Evolutionary conservation across 108 stramenopile genomes (phyloP).

Genomic region (Pseudonitzschia pungens): DNA sequence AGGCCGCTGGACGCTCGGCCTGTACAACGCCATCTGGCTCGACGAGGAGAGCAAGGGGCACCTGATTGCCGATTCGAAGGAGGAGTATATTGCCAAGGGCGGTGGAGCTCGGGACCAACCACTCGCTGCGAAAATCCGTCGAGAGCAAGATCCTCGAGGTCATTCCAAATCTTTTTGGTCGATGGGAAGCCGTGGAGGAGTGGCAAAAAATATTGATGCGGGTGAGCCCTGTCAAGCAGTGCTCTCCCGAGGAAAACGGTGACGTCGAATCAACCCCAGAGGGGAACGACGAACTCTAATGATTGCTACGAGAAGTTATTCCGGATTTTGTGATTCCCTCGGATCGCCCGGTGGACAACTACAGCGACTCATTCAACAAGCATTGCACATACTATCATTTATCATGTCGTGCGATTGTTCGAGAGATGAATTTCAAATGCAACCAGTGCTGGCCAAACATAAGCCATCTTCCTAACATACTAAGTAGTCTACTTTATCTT

Average conservation of each 20-base stretch:
- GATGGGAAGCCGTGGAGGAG: conserved; percentile 20
- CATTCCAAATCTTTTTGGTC: conserved; percentile 16
- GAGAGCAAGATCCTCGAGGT: conserved; percentile 15
- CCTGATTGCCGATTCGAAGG: conserved; percentile 24
- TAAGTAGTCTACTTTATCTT: too few species aligned
- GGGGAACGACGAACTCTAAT: neutral
- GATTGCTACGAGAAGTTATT: too few species aligned
- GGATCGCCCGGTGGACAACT: too few species aligned
- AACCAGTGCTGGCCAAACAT: too few species aligned
- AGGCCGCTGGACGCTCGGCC: conserved; percentile 38
- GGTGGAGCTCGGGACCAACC: conserved; percentile 30
- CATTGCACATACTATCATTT: too few species aligned
- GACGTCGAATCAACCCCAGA: neutral
- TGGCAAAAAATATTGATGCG: conserved; percentile 32
- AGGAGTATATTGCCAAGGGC: conserved; percentile 29
- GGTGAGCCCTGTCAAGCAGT: conserved; percentile 25
- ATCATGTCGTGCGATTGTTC: too few species aligned
- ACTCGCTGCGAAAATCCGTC: neutral
- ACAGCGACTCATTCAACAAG: too few species aligned
- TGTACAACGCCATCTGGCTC: conserved; percentile 13
- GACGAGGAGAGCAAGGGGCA: conserved; percentile 15
- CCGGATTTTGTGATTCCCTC: too few species aligned
- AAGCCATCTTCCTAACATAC: too few species aligned
- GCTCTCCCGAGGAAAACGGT: neutral
- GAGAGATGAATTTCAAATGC: too few species aligned